Conservation (phyloP, 1,284 basidiomycete genomes). For the Moniliella sp. region DNA sequence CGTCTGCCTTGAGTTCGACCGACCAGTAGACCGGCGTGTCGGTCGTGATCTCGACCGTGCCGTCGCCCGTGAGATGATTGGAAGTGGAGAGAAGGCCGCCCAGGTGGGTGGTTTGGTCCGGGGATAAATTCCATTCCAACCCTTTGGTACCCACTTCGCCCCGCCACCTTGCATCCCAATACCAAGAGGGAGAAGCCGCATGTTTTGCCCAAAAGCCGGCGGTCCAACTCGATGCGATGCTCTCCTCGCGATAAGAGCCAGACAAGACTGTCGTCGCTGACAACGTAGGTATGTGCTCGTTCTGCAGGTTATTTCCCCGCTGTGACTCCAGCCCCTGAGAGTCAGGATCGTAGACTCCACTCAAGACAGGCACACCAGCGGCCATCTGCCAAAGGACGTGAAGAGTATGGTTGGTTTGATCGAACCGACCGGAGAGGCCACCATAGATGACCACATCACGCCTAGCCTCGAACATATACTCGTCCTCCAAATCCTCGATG, state of each 20-base stretch:
- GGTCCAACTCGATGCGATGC: constrained; percentile 55
- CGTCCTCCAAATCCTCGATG: constrained; percentile 2
- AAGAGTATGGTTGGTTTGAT: constrained; percentile 78
- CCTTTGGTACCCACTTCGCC: constrained; percentile 63
- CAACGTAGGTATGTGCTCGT: constrained; percentile 47
- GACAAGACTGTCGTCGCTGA: constrained; percentile 66
- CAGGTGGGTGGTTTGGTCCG: constrained; percentile 9
- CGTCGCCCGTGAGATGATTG: constrained; percentile 47
- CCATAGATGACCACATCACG: constrained; percentile 52
- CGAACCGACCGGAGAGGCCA: constrained; percentile 68
- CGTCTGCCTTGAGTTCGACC: constrained; percentile 38
- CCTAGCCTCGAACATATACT: background rate
- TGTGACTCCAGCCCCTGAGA: background rate
- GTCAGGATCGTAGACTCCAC: background rate
- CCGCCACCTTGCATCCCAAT: constrained; percentile 30
- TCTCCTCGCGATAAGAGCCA: constrained; percentile 70
- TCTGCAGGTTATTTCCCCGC: constrained; percentile 27
- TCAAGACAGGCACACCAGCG: constrained; percentile 32
- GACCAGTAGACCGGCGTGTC: constrained; percentile 73
- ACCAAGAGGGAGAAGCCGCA: constrained; percentile 84
- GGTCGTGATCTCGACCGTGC: constrained; percentile 52
- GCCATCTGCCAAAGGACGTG: constrained; percentile 58
- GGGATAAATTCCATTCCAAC: constrained; percentile 58
- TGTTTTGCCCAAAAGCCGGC: constrained; percentile 54
- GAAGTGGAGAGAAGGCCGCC: constrained; percentile 52